These are phyloP conservation scores for Eutrema yunnanense DNA, from an alignment of 345 rosid species.

Conservation along the genomic window DNA sequence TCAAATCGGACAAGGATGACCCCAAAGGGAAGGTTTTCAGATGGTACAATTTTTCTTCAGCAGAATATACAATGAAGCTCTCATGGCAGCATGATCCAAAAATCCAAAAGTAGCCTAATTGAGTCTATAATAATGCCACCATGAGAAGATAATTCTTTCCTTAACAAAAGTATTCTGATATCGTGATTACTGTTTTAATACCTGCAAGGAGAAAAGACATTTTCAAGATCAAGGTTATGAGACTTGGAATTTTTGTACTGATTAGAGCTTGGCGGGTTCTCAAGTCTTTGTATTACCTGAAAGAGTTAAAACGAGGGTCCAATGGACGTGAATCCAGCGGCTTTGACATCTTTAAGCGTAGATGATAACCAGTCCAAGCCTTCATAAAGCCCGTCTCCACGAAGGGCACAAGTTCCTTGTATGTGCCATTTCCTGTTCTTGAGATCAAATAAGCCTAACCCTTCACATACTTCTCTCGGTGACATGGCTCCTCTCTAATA, in stretches of 20 bases:
- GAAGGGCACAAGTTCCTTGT: constrained; percentile 95
- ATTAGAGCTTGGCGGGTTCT: neutral
- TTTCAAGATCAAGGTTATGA: neutral
- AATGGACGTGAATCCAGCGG: constrained; percentile 81
- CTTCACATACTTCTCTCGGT: constrained; percentile 89
- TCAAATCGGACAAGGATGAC: neutral
- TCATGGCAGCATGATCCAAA: constrained; percentile 11
- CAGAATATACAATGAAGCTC: constrained; percentile 16
- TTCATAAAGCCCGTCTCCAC: constrained; percentile 95
- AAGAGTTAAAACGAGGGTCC: constrained; percentile 57
- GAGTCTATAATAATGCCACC: constrained; percentile 9
- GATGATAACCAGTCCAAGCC: constrained; percentile 93
- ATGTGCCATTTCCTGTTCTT: constrained; percentile 99
- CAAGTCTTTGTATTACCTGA: constrained; percentile 26
- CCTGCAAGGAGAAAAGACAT: constrained; percentile 10
- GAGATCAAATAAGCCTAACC: constrained; percentile 83
- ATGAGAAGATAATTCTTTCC: constrained; percentile 5
- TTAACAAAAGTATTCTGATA: neutral
- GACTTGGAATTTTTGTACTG: neutral
- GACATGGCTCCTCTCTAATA: constrained; percentile 96
- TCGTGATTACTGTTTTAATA: neutral
- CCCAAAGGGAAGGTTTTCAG: constrained; percentile 3
- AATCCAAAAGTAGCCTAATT: neutral
- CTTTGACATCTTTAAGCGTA: constrained; percentile 86
- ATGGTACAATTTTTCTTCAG: neutral